Percentiles rank a stretch among this genome's conserved stretches.
These are phyloP conservation scores for Gillenia trifoliata DNA, from an alignment of 306 rosid genomes.

Conservation along the genomic window DNA sequence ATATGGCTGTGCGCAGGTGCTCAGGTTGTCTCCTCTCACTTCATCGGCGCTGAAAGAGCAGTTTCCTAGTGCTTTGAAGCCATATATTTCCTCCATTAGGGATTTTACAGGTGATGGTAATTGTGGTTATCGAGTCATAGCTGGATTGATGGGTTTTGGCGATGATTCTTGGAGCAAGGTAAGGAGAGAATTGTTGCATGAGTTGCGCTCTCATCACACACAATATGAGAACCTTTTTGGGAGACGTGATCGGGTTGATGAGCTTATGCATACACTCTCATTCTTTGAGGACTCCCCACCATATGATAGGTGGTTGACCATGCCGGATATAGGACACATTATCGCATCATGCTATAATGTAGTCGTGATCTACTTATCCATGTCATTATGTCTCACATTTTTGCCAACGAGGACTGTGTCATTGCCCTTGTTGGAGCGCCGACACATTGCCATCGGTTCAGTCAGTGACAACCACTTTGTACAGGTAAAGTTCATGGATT, in stretches of 20 bases:
- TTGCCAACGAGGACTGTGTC: background rate
- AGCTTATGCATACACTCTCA: background rate
- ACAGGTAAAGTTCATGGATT: background rate
- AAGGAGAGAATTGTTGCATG: background rate
- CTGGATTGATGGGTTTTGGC: constrained; percentile 1
- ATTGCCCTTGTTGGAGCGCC: background rate
- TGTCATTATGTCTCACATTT: background rate
- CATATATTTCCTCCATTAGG: background rate
- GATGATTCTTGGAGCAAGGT: constrained; percentile 2
- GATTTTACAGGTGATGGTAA: background rate
- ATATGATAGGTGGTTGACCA: background rate
- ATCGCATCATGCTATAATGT: background rate
- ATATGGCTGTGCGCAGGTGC: background rate
- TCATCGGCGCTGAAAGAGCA: background rate
- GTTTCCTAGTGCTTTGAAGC: background rate
- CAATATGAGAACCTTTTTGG: background rate
- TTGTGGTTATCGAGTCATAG: constrained; percentile 5
- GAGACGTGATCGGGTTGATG: background rate
- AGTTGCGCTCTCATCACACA: background rate
- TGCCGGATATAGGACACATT: background rate
- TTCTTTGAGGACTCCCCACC: background rate
- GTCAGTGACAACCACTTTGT: background rate
- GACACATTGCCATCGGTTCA: background rate
- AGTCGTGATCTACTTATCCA: background rate
- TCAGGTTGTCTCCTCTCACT: background rate